phyloP scores from a whole-genome alignment of 139 green algal genomes.

The Edaphochlamys debaryana region DNA sequence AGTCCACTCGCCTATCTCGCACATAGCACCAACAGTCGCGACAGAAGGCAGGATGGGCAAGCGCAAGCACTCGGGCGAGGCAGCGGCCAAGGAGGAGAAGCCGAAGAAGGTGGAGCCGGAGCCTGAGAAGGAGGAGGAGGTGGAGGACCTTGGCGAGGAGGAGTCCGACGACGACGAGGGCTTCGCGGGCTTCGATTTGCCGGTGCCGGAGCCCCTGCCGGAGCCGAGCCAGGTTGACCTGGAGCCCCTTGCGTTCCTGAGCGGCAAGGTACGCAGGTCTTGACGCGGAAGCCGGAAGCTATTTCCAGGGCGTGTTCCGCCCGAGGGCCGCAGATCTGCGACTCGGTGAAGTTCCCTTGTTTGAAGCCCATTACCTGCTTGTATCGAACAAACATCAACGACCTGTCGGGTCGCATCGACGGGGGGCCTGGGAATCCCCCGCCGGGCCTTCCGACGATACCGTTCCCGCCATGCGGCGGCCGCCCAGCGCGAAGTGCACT shows the following conservation, averaged over 20 bases:
- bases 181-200: neutral
- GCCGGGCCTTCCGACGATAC: too few species aligned
- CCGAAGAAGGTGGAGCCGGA: neutral
- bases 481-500: too few species aligned
- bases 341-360: too few species aligned
- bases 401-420: too few species aligned
- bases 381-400: neutral
- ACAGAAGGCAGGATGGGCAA: constrained; percentile 11
- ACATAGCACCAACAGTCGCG: neutral
- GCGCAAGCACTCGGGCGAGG: constrained; percentile 3
- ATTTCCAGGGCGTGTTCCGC: neutral
- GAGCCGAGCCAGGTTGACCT: neutral
- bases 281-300: constrained; percentile 48
- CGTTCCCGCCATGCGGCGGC: too few species aligned
- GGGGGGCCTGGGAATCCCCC: too few species aligned
- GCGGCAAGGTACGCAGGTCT: constrained; percentile 46
- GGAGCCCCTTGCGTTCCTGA: constrained; percentile 27
- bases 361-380: neutral
- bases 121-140: constrained; percentile 4
- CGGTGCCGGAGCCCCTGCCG: neutral
- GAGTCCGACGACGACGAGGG: neutral
- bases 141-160: neutral
- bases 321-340: neutral
- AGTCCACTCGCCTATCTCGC: too few species aligned
- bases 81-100: too few species aligned